Conservation (phyloP, 2,329 filamentous ascomycete genomes). For the Teratosphaeria zuluensis region DNA sequence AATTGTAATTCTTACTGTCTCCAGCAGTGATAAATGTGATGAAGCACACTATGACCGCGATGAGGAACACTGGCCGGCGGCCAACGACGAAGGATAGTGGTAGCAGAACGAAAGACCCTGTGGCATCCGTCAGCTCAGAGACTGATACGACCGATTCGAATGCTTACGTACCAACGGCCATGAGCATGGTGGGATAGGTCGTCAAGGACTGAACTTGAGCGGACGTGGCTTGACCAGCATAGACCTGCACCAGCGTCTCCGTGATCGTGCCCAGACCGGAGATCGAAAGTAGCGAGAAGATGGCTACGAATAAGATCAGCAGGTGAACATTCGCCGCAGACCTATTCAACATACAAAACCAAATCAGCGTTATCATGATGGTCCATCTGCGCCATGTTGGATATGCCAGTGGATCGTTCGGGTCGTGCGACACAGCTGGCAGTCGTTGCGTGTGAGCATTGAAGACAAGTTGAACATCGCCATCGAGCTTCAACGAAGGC, state of each 20-base stretch:
- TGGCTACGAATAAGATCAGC: background rate
- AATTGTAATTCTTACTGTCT: constrained; percentile 24
- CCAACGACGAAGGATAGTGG: constrained; percentile 23
- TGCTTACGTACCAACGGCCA: background rate
- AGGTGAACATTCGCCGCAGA: background rate
- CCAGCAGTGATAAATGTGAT: constrained; percentile 27
- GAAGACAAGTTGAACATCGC: background rate
- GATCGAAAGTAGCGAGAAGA: background rate
- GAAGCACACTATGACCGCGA: constrained; percentile 21
- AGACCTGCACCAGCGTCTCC: background rate
- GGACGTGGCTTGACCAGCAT: background rate
- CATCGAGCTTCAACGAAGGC: background rate
- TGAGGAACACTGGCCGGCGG: constrained; percentile 23
- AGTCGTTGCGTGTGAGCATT: background rate
- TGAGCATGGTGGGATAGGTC: constrained; percentile 1
- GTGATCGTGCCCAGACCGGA: background rate
- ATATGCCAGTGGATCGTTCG: background rate
- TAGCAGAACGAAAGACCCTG: constrained; percentile 7
- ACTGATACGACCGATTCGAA: background rate
- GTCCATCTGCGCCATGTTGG: constrained; percentile 1
- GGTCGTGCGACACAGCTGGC: background rate
- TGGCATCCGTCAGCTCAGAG: background rate
- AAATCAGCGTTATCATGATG: background rate
- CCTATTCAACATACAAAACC: background rate
- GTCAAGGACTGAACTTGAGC: background rate